Evolutionary conservation across 164 flowering plant species (phyloP), one percentile per base, ranked within the genome.

Genomic region (Umbilicus rupestris): DNA sequence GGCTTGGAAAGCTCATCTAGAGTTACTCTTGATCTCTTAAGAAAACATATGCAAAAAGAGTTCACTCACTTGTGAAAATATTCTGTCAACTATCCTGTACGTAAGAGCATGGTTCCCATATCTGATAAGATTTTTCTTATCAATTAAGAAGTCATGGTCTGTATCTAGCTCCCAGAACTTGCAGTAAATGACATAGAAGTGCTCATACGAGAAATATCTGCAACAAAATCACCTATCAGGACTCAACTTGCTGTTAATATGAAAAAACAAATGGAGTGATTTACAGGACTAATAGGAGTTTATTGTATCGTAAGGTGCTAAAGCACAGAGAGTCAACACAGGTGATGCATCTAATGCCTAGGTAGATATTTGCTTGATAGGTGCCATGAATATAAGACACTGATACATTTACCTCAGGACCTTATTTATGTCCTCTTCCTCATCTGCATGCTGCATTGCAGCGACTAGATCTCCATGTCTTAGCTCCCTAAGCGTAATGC

Each of bases 151-250:
- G 75, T 93, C 98, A 69, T 90, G 98, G 71, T 90, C 97, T 17
- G 89, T 83, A 71, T 93, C 98, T 77, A 93, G 85, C 87, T 93
- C 98, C 96, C 97, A 90, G 62, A 93, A 93, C 77, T 90, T 93
- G 89, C 97, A 90, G 77, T 93, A 93, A 80, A 93, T 90, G 65
- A 93, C 98, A 69, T 93, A 93, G 66, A 93, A 90, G 71, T 93
- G 98, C 50, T 93, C 97, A 67, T 93, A 93, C 33, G 98, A 93
- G 74, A 93, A 93, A 82, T 90, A 93, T 78, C 98, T 93, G 76
- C 49, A 63, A 46, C 12, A 59, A 63, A n/a, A 63, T 10, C 7
- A 63, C 14, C n/a, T 31, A 9, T 33, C n/a, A 55, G 5, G 29
- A 55, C 33, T 55, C 33, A 28, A 28, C 19, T 26, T 55, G 60